phyloP scores from a whole-genome alignment of 441 rosid species.

The Cnidoscolus chayamansa region DNA sequence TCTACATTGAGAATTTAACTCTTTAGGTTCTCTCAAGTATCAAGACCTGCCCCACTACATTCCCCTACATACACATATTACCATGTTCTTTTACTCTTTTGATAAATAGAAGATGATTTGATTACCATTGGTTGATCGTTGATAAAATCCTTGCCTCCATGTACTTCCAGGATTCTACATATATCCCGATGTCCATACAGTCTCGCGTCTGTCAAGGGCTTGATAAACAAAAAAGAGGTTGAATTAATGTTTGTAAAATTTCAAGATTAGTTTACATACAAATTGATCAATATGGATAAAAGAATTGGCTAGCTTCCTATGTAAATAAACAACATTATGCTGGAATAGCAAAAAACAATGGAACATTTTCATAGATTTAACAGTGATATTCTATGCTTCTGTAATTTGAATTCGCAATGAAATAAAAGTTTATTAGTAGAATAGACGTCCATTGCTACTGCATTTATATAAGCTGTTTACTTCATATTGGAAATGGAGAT shows the following conservation, averaged over 20 bases:
- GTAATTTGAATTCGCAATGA: no score
- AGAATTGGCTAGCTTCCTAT: no score
- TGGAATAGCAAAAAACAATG: no score
- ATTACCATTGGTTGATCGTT: conserved; percentile 44
- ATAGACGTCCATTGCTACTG: no score
- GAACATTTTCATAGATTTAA: no score
- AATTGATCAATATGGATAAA: no score
- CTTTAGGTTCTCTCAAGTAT: neutral
- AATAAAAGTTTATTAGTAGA: no score
- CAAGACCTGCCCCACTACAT: neutral
- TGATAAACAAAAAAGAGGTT: conserved; percentile 19
- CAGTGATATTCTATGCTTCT: no score
- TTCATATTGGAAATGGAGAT: no score
- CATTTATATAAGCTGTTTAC: no score
- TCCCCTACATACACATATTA: neutral
- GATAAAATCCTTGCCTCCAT: conserved; percentile 48
- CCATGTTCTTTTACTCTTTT: neutral
- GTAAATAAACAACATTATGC: no score
- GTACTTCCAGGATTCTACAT: conserved; percentile 60
- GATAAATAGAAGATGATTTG: conserved; percentile 1
- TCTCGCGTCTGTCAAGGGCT: conserved; percentile 64
- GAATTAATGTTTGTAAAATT: neutral
- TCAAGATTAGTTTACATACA: neutral
- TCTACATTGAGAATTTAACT: neutral
- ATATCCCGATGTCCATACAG: conserved; percentile 50